Base-by-base conservation (phyloP, 306 rosid genomes). In the Rosa chinensis region DNA sequence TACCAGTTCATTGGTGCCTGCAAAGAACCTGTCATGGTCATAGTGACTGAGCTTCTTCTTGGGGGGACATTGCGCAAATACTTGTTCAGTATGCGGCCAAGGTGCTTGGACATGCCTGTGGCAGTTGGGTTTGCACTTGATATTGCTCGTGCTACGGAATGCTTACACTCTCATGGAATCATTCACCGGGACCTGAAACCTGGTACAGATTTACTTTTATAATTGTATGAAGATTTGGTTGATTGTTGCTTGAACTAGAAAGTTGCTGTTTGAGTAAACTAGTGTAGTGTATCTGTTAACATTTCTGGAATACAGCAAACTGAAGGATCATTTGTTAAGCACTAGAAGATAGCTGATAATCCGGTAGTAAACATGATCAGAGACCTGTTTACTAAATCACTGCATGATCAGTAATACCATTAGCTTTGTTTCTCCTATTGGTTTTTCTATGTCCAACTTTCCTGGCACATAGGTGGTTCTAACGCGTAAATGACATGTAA, bases 151-250 rank as follows among this genome's bases (percentile, higher is more conserved):
- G 96, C 97, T 21, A 91, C 90, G 94, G 96, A 90, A 75, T 90
- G 97, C 81, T 84, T 93, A 78, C 98, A 94, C 85, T 88, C 97
- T 75, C 97, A 94, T 8, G 98, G 97, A 84, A 92, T 94, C 83
- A 94, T 92, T 85, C 98, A 94, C 81, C 92, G 97, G 6, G 98
- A 94, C 88, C 93, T 94, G 70, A 94, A 94, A 77, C 98, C 98
- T 10, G 98, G 98, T 94, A 90, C 32, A 48, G 81, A 72, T 49
- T 18, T 66, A 66, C 48, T 39, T 66, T 0, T 9, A 67, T 39
- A 39, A 67, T 18, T 17, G 64, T 67, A 1, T 69, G 16, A n/a
- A 73, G 13, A 49, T 75, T 76, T 52, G 45, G 50, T 62, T 73
- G 49, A 18, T 61, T 59, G 53, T 61, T 66, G 21, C 11, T 62